Conservation (phyloP, 2,329 filamentous ascomycete genomes). For the Alternaria arborescens region DNA sequence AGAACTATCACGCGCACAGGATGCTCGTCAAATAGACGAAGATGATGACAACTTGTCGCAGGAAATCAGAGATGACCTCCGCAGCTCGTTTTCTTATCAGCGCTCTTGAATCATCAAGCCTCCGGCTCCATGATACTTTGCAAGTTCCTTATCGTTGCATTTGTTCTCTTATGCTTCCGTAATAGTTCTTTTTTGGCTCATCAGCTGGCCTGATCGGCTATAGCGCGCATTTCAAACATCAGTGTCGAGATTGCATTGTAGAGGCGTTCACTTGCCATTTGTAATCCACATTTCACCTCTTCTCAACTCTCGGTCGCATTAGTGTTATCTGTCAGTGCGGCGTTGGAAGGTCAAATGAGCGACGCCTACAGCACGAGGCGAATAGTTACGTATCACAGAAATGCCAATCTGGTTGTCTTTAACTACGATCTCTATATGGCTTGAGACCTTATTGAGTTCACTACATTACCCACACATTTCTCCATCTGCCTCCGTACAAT, state of each 20-base stretch:
- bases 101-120: constrained; percentile 12
- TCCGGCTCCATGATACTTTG: neutral
- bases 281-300: neutral
- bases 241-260: neutral
- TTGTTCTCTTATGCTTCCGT: constrained; percentile 17
- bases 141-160: constrained; percentile 12
- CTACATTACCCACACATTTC: neutral
- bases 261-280: neutral
- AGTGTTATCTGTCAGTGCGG: neutral
- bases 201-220: neutral
- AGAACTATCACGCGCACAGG: constrained; percentile 24
- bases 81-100: constrained; percentile 28
- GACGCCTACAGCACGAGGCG: neutral
- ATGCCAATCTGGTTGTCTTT: neutral
- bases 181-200: neutral
- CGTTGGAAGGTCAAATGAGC: neutral
- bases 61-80: constrained; percentile 22
- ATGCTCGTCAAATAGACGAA: constrained; percentile 12
- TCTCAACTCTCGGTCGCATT: neutral
- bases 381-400: neutral
- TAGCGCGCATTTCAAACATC: neutral
- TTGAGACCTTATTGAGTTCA: neutral
- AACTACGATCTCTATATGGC: neutral
- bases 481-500: neutral
- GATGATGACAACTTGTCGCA: constrained; percentile 24